These are phyloP conservation scores for Russula emetica DNA, from an alignment of 768 basidiomycete genomes.

Conservation along the genomic window DNA sequence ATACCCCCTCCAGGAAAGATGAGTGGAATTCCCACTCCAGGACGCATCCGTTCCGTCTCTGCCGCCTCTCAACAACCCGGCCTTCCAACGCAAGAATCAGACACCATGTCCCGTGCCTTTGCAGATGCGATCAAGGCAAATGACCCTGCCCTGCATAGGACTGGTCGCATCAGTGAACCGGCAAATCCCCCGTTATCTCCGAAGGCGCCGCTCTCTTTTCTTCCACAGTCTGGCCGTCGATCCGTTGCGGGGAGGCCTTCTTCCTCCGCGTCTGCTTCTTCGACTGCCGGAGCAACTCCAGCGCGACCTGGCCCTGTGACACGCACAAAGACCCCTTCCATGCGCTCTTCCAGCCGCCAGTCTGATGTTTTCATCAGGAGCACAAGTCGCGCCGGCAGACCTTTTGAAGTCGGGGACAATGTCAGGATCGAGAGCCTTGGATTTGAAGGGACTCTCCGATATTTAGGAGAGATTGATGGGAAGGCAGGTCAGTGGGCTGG, in stretches of 20 bases:
- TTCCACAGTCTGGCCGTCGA: conserved; percentile 39
- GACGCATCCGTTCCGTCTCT: conserved; percentile 65
- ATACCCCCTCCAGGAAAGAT: conserved; percentile 48
- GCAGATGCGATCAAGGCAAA: conserved; percentile 77
- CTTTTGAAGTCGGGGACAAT: conserved; percentile 70
- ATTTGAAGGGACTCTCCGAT: conserved; percentile 78
- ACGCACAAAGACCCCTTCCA: conserved; percentile 50
- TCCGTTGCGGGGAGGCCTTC: conserved; percentile 54
- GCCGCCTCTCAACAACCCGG: conserved; percentile 38
- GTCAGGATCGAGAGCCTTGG: conserved; percentile 87
- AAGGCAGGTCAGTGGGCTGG: conserved; percentile 92
- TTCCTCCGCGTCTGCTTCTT: conserved; percentile 57
- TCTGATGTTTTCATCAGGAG: conserved; percentile 54
- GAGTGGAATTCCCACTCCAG: conserved; percentile 63
- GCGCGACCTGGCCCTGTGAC: conserved; percentile 30
- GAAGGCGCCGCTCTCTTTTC: conserved; percentile 38
- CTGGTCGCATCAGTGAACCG: conserved; percentile 39
- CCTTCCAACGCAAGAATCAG: conserved; percentile 41
- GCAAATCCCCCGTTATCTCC: conserved; percentile 44
- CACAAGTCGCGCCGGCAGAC: conserved; percentile 42
- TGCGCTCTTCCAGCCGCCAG: conserved; percentile 61
- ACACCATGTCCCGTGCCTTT: conserved; percentile 67
- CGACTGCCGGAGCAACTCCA: conserved; percentile 35
- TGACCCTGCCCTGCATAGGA: conserved; percentile 69
- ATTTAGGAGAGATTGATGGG: conserved; percentile 80